Evolutionary conservation across 2,329 filamentous ascomycete species (phyloP).

Genomic region (Pestalotiopsis sp.): DNA sequence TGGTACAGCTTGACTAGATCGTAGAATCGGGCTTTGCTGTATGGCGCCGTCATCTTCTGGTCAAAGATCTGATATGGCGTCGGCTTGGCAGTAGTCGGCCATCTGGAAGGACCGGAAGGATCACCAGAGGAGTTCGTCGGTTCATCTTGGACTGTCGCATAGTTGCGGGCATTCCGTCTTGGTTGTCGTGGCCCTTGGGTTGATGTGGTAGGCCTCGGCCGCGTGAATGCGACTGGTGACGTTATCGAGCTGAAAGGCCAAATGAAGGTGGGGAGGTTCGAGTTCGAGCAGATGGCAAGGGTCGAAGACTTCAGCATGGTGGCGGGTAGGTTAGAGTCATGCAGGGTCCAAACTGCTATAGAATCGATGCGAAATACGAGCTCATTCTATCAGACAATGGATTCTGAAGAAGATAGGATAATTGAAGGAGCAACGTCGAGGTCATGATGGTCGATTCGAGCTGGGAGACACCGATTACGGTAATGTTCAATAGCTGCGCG

Average conservation of each 20-base stretch:
- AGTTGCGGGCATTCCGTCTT: conserved; percentile 12
- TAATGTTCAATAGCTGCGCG: neutral
- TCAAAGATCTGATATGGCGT: conserved; percentile 92
- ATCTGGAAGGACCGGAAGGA: conserved; percentile 26
- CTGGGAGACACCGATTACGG: neutral
- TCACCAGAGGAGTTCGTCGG: conserved; percentile 15
- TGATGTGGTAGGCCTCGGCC: neutral
- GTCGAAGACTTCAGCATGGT: conserved; percentile 33
- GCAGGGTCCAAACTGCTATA: neutral
- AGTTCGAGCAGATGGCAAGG: conserved; percentile 27
- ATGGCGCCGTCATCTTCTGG: conserved; percentile 60
- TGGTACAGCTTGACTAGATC: conserved; percentile 95
- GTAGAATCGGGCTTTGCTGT: conserved; percentile 85
- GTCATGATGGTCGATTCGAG: neutral
- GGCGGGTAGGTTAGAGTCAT: conserved; percentile 16
- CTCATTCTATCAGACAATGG: neutral
- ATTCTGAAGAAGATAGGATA: neutral
- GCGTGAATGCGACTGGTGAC: conserved; percentile 24
- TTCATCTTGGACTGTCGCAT: conserved; percentile 28
- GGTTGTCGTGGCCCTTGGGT: neutral
- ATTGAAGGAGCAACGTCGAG: neutral
- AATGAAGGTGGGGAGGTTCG: conserved; percentile 21
- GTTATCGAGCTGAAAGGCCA: conserved; percentile 25
- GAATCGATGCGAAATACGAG: neutral
- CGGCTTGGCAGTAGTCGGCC: conserved; percentile 56